Conservation (phyloP, 441 rosid species). For the Theobroma grandiflorum region DNA sequence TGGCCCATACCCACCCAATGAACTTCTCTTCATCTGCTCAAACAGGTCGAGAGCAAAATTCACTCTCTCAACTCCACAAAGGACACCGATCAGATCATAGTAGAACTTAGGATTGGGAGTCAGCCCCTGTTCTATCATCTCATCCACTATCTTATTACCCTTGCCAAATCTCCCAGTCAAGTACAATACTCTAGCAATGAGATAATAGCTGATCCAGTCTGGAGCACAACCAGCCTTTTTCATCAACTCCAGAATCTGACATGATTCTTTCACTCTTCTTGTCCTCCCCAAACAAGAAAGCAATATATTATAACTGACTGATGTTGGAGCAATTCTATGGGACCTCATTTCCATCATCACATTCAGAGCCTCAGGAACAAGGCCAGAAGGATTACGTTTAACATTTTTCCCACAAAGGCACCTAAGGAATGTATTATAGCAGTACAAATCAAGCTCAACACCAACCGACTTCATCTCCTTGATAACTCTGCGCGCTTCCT, state of each 20-base stretch:
- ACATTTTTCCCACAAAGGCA: slow-evolving; percentile 74
- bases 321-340: slow-evolving; percentile 57
- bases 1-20: slow-evolving; percentile 65
- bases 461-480: slow-evolving; percentile 76
- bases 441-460: slow-evolving; percentile 64
- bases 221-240: slow-evolving; percentile 63
- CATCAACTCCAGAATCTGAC: slow-evolving; percentile 71
- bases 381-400: slow-evolving; percentile 71
- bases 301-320: slow-evolving; percentile 73
- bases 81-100: slow-evolving; percentile 76
- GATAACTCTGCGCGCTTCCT: slow-evolving; percentile 72
- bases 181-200: slow-evolving; percentile 75
- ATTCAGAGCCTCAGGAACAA: slow-evolving; percentile 83
- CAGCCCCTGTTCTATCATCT: slow-evolving; percentile 69
- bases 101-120: slow-evolving; percentile 70
- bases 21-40: slow-evolving; percentile 68
- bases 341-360: slow-evolving; percentile 90
- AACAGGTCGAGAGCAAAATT: slow-evolving; percentile 76
- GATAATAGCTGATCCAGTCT: slow-evolving; percentile 81
- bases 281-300: slow-evolving; percentile 78
- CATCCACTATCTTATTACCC: slow-evolving; percentile 73
- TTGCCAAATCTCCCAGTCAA: slow-evolving; percentile 81
- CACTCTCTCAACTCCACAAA: slow-evolving; percentile 78
- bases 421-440: slow-evolving; percentile 71
- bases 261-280: slow-evolving; percentile 81